Evolutionary conservation across 225 moss, liverwort and hornwort species (phyloP).

Genomic region (Pleurozium schreberi): DNA sequence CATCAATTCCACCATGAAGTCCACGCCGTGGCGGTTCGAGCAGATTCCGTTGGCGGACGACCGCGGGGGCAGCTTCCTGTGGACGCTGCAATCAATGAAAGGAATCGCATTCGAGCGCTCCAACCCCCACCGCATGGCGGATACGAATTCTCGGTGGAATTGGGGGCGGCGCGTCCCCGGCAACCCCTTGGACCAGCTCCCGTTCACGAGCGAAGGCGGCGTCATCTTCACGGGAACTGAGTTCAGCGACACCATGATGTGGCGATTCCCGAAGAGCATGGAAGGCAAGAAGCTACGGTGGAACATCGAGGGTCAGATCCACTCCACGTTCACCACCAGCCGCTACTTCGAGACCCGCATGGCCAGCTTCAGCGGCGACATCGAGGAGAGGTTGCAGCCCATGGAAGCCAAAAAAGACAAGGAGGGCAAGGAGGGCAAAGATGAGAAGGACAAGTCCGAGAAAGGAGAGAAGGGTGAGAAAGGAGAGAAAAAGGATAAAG

Average conservation of each 20-base stretch:
- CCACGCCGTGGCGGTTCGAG: conserved; percentile 36
- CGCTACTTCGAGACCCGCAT: conserved; percentile 41
- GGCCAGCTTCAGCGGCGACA: conserved; percentile 34
- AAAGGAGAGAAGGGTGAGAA: neutral
- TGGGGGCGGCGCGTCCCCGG: conserved; percentile 22
- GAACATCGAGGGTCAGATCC: conserved; percentile 37
- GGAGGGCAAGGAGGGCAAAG: conserved; percentile 4
- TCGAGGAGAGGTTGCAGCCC: conserved; percentile 19
- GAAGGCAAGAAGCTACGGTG: conserved; percentile 26
- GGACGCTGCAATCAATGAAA: conserved; percentile 42
- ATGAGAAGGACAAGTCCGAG: neutral
- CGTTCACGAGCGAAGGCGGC: conserved; percentile 38
- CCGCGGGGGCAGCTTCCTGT: conserved; percentile 32
- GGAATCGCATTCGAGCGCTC: conserved; percentile 27
- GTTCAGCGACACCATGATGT: conserved; percentile 31
- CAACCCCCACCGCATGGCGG: conserved; percentile 34
- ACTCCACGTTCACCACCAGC: conserved; percentile 30
- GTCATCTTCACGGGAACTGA: conserved; percentile 18
- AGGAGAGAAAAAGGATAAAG: neutral
- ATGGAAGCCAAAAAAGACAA: conserved; percentile 18
- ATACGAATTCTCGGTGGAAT: conserved; percentile 19
- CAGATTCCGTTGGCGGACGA: conserved; percentile 22
- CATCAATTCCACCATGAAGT: conserved; percentile 20
- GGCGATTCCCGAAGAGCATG: conserved; percentile 32
- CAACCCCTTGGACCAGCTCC: conserved; percentile 27